Evolutionary conservation across 176 grass and related monocot genomes (phyloP), one percentile per base, ranked within the genome.

Genomic region (Eleusine indica): DNA sequence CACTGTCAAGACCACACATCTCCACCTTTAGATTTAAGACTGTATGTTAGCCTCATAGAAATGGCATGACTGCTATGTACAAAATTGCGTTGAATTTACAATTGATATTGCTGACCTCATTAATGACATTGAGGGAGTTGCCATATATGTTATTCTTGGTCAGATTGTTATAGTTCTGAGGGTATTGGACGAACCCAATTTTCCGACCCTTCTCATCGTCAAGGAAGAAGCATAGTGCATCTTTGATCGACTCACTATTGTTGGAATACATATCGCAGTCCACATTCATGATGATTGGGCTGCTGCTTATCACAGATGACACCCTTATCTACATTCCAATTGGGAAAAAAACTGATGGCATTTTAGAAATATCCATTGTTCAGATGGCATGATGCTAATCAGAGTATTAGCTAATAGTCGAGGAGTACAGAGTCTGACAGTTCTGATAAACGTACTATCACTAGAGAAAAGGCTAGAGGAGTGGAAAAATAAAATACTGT

Each of bases 261-360:
- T 95, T 95, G 2, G 96, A 98, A 72, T 95, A 95, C 96, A 98
- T 95, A 76, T 98, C 93, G 22, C 96, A 93, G 43, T 98, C 93
- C 84, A 95, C 69, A 57, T 95, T 97, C 76, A 97, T 78, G 61
- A 94, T 94, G 53, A 94, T 71, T 21, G 94, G 92, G 74, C 74
- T 88, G 52, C 93, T 89, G 86, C 95, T 94, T 87, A 97, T 91
- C 61, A 89, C 90, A 0, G 90, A 89, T 76, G 95, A 97, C 54
- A 92, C 90, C 71, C 95, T 86, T 79, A 97, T 75, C 95, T 97
- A 61, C 39, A 85, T 69, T 81, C 73, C 6, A 89, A 54, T 35
- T 32, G 47, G 43, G 70, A 69, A 77, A 43, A 43, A 43, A 43
- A 43, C 6, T 43, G 6, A 46, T n/a, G 12, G 40, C 5, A 67